phyloP scores from a whole-genome alignment of 148 eudicot genomes.

The Mesembryanthemum crystallinum region DNA sequence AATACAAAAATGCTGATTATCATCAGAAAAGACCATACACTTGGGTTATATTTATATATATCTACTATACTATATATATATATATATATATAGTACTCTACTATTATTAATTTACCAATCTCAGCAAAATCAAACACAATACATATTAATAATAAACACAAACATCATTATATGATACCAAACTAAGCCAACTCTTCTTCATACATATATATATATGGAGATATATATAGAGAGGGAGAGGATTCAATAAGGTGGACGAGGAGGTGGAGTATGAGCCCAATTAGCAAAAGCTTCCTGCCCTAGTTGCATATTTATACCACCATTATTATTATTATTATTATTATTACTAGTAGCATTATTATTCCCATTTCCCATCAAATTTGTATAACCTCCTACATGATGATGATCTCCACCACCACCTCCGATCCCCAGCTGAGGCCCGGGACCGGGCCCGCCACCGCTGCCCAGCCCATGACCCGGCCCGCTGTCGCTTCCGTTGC shows the following conservation, averaged over 20 bases:
- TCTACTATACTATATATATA: neutral
- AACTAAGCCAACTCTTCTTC: too few relatives aligned
- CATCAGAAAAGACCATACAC: too few relatives aligned
- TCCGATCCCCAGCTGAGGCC: slow-evolving; percentile 6
- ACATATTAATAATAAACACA: too few relatives aligned
- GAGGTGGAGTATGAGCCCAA: slow-evolving; percentile 16
- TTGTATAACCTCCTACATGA: slow-evolving; percentile 16
- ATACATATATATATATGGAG: too few relatives aligned
- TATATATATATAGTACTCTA: neutral
- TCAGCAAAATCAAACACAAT: too few relatives aligned
- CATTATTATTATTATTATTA: neutral
- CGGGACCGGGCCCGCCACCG: neutral
- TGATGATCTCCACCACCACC: slow-evolving; percentile 1
- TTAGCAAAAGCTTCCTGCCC: slow-evolving; percentile 23
- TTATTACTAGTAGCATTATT: too few relatives aligned
- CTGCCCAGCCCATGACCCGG: neutral
- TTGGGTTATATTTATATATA: too few relatives aligned
- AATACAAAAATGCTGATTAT: neutral
- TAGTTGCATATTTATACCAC: slow-evolving; percentile 19
- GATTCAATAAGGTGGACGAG: slow-evolving; percentile 11
- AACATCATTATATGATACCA: too few relatives aligned
- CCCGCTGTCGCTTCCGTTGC: neutral
- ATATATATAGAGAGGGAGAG: too few relatives aligned
- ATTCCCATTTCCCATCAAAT: slow-evolving; percentile 19
- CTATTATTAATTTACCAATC: too few relatives aligned